Conservation (phyloP, 805 yeast species). For the Saccharomycopsis selenospora region DNA sequence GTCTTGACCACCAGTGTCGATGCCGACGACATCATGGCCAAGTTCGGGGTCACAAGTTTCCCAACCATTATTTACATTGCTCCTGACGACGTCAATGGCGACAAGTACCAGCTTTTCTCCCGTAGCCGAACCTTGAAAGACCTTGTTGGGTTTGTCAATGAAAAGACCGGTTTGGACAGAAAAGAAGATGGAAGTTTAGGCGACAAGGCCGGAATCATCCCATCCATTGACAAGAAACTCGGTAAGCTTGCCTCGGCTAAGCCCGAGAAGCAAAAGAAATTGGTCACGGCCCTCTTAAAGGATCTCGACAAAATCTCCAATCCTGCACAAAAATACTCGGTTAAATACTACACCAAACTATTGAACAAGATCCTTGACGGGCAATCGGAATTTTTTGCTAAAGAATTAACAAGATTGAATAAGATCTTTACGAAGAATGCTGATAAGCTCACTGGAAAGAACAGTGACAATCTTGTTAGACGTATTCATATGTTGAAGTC, state of each 20-base stretch:
- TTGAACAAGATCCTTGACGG: conserved; percentile 39
- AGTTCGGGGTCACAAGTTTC: conserved; percentile 36
- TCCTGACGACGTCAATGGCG: conserved; percentile 30
- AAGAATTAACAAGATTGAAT: conserved; percentile 39
- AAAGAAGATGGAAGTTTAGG: conserved; percentile 31
- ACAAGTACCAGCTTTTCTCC: conserved; percentile 23
- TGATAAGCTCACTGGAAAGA: conserved; percentile 31
- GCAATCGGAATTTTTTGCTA: conserved; percentile 34
- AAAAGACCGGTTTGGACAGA: conserved; percentile 31
- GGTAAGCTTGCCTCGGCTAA: conserved; percentile 25
- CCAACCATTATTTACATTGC: conserved; percentile 47
- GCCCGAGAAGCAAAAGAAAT: conserved; percentile 21
- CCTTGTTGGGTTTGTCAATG: conserved; percentile 50
- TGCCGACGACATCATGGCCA: conserved; percentile 34
- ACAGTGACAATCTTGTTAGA: conserved; percentile 43
- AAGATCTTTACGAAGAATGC: conserved; percentile 30
- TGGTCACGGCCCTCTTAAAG: conserved; percentile 32
- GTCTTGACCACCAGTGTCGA: conserved; percentile 39
- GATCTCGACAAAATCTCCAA: conserved; percentile 28
- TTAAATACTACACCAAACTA: conserved; percentile 43
- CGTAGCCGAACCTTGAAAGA: conserved; percentile 41
- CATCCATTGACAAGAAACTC: conserved; percentile 27
- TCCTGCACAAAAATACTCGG: conserved; percentile 21
- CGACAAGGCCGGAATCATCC: conserved; percentile 31
- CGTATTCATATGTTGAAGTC: conserved; percentile 42